These are phyloP conservation scores for Sporothrix globosa DNA, from an alignment of 2,329 filamentous ascomycete species.

Conservation along the genomic window DNA sequence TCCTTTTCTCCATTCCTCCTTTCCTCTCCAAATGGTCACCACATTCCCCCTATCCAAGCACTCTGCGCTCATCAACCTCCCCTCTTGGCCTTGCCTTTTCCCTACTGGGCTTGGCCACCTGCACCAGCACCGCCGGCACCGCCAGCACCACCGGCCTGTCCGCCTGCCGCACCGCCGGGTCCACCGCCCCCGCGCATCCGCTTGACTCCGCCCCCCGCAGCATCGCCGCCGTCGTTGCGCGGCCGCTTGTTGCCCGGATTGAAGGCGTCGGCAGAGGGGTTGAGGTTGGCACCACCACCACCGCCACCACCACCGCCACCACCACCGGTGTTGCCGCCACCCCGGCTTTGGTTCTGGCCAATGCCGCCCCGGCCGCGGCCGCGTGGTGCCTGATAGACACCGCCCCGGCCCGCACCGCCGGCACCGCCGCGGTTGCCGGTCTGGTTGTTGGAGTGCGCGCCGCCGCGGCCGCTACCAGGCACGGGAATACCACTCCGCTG, in stretches of 20 bases:
- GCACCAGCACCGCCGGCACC: conserved; percentile 9
- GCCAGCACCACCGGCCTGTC: conserved; percentile 27
- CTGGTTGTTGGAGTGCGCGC: conserved; percentile 34
- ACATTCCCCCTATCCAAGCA: not conserved
- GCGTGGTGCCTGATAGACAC: conserved; percentile 40
- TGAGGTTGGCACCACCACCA: conserved; percentile 47
- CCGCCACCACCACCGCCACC: conserved; percentile 45
- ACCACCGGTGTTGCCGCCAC: conserved; percentile 41
- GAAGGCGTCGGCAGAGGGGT: conserved; percentile 56
- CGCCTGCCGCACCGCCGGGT: conserved; percentile 30
- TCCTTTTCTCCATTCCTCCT: not conserved
- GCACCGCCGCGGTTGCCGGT: conserved; percentile 33
- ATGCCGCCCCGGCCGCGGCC: conserved; percentile 38
- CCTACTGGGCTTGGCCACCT: conserved; percentile 22
- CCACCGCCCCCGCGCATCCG: conserved; percentile 44
- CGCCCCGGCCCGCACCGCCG: conserved; percentile 36
- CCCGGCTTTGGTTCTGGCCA: conserved; percentile 36
- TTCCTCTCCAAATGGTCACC: not conserved
- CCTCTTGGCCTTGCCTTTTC: not conserved
- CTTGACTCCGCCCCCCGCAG: conserved; percentile 45
- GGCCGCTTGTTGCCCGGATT: conserved; percentile 60
- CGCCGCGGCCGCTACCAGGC: conserved; percentile 36
- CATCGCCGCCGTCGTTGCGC: conserved; percentile 50
- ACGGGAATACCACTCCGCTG: conserved; percentile 36
- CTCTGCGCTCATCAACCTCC: not conserved